Evolutionary conservation across 208 protist genomes (phyloP).

Genomic region (Balamuthia mandrillaris): DNA sequence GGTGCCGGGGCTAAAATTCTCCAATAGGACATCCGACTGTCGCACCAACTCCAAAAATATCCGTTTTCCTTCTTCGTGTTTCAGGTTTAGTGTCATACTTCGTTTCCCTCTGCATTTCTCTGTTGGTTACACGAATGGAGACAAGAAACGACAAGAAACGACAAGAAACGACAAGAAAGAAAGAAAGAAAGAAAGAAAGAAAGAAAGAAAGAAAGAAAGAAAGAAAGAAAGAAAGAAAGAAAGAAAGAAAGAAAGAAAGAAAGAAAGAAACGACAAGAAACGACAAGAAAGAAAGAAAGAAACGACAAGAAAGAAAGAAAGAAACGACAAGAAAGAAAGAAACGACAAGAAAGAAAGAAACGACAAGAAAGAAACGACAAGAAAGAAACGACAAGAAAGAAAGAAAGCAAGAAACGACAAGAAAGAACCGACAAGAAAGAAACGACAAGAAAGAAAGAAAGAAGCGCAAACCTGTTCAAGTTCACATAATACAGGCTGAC

Average conservation of each 20-base stretch:
- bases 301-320: neutral
- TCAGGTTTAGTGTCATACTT: constrained; percentile 30
- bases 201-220: neutral
- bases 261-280: neutral
- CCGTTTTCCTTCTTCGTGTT: neutral
- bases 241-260: neutral
- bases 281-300: neutral
- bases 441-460: neutral
- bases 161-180: too few species aligned
- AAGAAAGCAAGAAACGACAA: neutral
- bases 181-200: neutral
- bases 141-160: too few species aligned
- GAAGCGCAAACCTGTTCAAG: constrained; percentile 9
- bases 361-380: too few species aligned
- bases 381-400: neutral
- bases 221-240: neutral
- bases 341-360: neutral
- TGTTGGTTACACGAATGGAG: too few species aligned
- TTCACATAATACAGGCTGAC: constrained; percentile 34
- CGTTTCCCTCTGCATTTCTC: neutral
- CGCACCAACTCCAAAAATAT: constrained; percentile 26
- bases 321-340: neutral
- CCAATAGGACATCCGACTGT: neutral
- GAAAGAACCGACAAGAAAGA: neutral
- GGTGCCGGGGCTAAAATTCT: constrained; percentile 28